Base-by-base conservation (phyloP, 1,284 basidiomycete species). In the Ustilago crameri region DNA sequence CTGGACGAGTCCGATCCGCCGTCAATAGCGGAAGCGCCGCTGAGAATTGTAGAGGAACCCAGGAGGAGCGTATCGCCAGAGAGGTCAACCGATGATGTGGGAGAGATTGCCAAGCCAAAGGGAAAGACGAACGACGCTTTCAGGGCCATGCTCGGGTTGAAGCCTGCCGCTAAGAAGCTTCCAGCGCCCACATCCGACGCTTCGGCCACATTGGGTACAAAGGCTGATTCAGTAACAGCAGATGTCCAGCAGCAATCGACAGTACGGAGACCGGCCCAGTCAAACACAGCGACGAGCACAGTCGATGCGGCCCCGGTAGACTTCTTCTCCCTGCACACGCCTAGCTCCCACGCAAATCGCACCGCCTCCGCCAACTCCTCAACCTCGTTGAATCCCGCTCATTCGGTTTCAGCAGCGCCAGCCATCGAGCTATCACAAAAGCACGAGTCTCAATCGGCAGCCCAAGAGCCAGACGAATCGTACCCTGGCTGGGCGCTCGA, bases 141-240 rank as follows among this genome's bases (percentile, higher is more conserved):
- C 50, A 69, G 80, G 26, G 79, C 79, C n/a, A 82, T 82, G 80
- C 75, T 82, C 1, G 80, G 80, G 7, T 74, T 82, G 38, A 71
- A 77, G 35, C 73, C 77, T 9, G 45, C 49, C 27, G 46, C 59
- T 5, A 37, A 46, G 17, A 55, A 66, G 34, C 43, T 50, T n/a
- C 8, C 60, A 35, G n/a, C 38, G 3, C 18, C 58, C 9, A n/a
- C 54, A 23, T 9, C 27, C 12, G 12, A 12, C 18, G 12, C 44
- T 14, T 23, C 37, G 45, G 7, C 2, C n/a, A 12, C 30, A 8
- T 2, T 20, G 9, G 45, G 18, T 9, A 10, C 30, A 23, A 18
- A 45, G n/a, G 23, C 43, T 10, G 27, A 2, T 27, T 24, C 43
- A 4, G 17, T 12, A 23, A 26, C 32, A 23, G 18, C 18, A 20